These are phyloP conservation scores for Cladosporium sp. DNA, from an alignment of 2,329 filamentous ascomycete species.

Conservation along the genomic window DNA sequence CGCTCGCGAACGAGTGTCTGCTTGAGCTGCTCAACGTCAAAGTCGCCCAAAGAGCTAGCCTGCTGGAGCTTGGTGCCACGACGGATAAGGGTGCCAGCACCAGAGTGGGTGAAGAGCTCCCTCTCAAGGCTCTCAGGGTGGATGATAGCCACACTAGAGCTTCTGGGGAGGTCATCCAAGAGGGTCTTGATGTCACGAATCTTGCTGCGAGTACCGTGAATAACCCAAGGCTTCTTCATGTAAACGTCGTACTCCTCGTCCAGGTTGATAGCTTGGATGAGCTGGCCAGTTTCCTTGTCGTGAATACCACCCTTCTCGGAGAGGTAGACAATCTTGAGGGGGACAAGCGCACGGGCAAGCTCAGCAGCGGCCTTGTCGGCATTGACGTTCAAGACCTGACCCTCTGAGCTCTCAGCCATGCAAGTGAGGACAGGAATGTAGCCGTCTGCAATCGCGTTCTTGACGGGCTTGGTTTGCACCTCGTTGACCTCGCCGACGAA, in stretches of 20 bases:
- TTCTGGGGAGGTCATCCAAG: slow-evolving; percentile 79
- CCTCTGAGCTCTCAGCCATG: slow-evolving; percentile 89
- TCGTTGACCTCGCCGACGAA: slow-evolving; percentile 92
- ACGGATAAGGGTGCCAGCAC: slow-evolving; percentile 87
- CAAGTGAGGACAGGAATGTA: slow-evolving; percentile 92
- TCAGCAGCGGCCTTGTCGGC: slow-evolving; percentile 95
- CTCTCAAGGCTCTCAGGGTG: slow-evolving; percentile 94
- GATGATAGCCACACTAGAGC: slow-evolving; percentile 94
- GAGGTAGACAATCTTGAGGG: slow-evolving; percentile 96
- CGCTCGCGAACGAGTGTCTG: slow-evolving; percentile 76
- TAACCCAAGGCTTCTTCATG: slow-evolving; percentile 92
- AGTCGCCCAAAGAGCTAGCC: slow-evolving; percentile 65
- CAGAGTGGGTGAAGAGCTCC: slow-evolving; percentile 93
- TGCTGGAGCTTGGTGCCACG: slow-evolving; percentile 85
- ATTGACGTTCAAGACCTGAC: slow-evolving; percentile 94
- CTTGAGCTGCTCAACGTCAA: slow-evolving; percentile 72
- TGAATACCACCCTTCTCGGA: slow-evolving; percentile 96
- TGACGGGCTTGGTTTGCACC: slow-evolving; percentile 85
- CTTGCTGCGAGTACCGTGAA: slow-evolving; percentile 91
- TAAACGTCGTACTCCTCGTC: slow-evolving; percentile 93
- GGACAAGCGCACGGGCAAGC: slow-evolving; percentile 81
- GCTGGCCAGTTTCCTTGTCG: slow-evolving; percentile 86
- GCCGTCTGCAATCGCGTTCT: slow-evolving; percentile 83
- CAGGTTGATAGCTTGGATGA: slow-evolving; percentile 95
- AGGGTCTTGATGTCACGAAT: slow-evolving; percentile 97